phyloP scores from a whole-genome alignment of 306 rosid genomes.

The Cajanus cajan region DNA sequence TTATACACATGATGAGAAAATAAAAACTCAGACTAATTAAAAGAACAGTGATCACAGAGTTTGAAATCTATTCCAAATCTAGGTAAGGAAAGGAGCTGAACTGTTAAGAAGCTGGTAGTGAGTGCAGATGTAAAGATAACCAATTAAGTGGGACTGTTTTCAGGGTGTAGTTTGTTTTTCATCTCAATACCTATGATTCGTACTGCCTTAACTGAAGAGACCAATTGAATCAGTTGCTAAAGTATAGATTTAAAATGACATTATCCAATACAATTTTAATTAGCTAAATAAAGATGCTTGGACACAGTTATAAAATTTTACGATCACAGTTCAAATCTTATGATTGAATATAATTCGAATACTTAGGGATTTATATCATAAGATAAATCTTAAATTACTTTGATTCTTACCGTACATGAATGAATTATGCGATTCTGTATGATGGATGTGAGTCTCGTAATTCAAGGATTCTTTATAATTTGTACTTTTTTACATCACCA shows the following conservation, averaged over 20 bases:
- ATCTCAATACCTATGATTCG: neutral
- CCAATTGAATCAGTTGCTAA: constrained; percentile 2
- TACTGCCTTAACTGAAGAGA: neutral
- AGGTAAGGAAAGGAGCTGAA: neutral
- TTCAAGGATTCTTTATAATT: too few species aligned
- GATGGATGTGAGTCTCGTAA: too few species aligned
- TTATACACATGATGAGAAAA: neutral
- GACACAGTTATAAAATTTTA: too few species aligned
- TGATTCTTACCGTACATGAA: too few species aligned
- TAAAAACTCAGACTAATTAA: neutral
- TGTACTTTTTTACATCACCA: too few species aligned
- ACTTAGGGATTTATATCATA: too few species aligned
- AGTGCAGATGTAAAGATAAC: neutral
- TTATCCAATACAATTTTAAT: neutral
- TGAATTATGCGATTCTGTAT: too few species aligned
- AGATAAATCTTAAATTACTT: too few species aligned
- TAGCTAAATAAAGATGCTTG: neutral
- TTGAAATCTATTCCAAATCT: neutral
- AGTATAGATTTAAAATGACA: neutral
- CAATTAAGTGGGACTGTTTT: neutral
- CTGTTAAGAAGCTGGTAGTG: neutral
- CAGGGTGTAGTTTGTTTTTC: neutral
- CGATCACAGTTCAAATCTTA: too few species aligned
- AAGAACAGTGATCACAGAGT: neutral
- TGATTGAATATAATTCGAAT: too few species aligned